phyloP scores from a whole-genome alignment of 2,329 filamentous ascomycete genomes.

The Claviceps pazoutovae region DNA sequence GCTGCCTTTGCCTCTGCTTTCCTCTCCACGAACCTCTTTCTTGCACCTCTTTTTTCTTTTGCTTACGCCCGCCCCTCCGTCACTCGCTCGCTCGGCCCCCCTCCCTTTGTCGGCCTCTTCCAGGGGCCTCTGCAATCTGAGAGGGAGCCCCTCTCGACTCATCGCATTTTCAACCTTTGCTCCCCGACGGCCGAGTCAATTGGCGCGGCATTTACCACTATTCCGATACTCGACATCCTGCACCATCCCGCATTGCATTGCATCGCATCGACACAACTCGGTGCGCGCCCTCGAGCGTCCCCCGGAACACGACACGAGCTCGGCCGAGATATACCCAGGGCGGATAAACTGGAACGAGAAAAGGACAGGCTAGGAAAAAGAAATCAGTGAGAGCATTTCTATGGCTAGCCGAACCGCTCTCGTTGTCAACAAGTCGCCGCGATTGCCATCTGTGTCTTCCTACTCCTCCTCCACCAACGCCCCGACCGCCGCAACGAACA shows the following conservation, averaged over 20 bases:
- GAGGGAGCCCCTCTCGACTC: too few relatives aligned
- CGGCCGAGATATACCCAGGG: too few relatives aligned
- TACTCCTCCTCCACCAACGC: conserved; percentile 1
- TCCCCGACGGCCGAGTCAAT: too few relatives aligned
- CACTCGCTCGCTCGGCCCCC: not conserved
- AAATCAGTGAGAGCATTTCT: not conserved
- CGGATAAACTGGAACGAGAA: not conserved
- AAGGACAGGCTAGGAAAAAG: not conserved
- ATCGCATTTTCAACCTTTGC: not conserved
- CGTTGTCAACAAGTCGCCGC: not conserved
- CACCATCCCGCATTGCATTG: not conserved
- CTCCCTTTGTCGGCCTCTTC: not conserved
- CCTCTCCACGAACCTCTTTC: not conserved
- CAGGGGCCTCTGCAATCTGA: too few relatives aligned
- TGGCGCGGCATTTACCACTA: too few relatives aligned
- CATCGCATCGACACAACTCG: not conserved
- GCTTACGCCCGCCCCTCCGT: not conserved
- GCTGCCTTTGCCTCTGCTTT: not conserved
- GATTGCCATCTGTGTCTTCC: not conserved
- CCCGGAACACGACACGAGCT: not conserved
- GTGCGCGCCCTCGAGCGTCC: not conserved
- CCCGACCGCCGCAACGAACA: not conserved
- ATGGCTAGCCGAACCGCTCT: conserved; percentile 1
- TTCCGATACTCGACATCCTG: too few relatives aligned
- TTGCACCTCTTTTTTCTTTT: not conserved